Conservation (phyloP, 192 early-diverging fungal species). For the Coemansia umbellata region DNA sequence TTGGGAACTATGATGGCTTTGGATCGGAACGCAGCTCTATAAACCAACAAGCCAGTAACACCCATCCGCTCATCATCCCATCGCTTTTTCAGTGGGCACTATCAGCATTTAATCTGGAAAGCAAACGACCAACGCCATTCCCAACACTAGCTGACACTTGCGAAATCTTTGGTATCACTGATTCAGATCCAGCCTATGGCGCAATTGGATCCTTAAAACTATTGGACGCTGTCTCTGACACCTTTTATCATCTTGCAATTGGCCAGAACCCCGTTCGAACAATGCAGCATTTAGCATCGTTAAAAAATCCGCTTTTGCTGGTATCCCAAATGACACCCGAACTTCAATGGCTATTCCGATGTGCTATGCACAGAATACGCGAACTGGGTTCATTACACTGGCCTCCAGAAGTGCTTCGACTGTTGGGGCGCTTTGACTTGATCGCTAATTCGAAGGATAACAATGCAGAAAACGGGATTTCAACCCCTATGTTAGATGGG, state of each 20-base stretch:
- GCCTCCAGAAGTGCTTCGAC: constrained; percentile 22
- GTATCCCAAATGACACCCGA: constrained; percentile 19
- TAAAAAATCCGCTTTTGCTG: constrained; percentile 1
- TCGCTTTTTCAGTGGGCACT: constrained; percentile 26
- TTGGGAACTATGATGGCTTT: neutral
- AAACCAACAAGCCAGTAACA: neutral
- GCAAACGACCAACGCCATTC: constrained; percentile 7
- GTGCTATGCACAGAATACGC: constrained; percentile 7
- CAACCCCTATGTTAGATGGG: no score
- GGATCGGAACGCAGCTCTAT: neutral
- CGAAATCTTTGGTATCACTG: constrained; percentile 27
- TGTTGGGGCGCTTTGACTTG: constrained; percentile 38
- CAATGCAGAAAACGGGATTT: neutral
- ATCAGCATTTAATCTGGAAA: neutral
- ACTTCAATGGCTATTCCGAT: constrained; percentile 30
- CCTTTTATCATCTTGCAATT: constrained; percentile 15
- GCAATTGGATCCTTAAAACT: constrained; percentile 9
- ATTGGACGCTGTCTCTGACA: constrained; percentile 7
- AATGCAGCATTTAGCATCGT: constrained; percentile 11
- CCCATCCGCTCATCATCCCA: constrained; percentile 9
- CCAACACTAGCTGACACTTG: constrained; percentile 13
- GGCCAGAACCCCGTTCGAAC: constrained; percentile 3
- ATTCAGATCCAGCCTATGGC: constrained; percentile 21
- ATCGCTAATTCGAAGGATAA: constrained; percentile 12
- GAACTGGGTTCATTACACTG: constrained; percentile 9